Evolutionary conservation across 2,329 filamentous ascomycete species (phyloP).

Genomic region (Dothiorella sarmentorum): DNA sequence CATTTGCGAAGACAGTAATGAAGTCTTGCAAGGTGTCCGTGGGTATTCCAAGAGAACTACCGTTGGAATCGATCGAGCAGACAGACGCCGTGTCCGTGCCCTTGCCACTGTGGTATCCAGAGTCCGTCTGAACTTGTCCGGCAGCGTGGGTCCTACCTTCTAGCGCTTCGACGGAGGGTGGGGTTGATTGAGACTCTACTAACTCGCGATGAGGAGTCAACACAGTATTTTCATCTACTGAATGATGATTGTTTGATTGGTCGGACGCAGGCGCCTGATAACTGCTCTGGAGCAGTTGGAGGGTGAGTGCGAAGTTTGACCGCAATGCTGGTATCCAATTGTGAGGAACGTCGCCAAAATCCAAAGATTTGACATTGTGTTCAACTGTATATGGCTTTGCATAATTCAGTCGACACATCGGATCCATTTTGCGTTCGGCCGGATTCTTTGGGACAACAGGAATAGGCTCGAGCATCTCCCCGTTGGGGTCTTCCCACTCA

Average conservation of each 20-base stretch:
- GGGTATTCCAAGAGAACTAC: slow-evolving; percentile 19
- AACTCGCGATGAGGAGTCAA: too few relatives aligned
- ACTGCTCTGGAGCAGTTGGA: neutral
- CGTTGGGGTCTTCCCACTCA: neutral
- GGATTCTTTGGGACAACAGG: slow-evolving; percentile 17
- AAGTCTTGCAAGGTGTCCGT: slow-evolving; percentile 21
- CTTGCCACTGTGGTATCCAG: slow-evolving; percentile 17
- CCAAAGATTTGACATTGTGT: slow-evolving; percentile 30
- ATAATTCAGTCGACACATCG: slow-evolving; percentile 26
- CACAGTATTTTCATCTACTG: too few relatives aligned
- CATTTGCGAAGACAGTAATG: slow-evolving; percentile 19
- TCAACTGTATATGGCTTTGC: slow-evolving; percentile 28
- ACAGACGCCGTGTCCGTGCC: slow-evolving; percentile 20
- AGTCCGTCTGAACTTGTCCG: neutral
- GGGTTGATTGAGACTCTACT: too few relatives aligned
- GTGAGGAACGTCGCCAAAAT: slow-evolving; percentile 24
- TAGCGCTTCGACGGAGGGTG: too few relatives aligned
- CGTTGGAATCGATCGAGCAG: slow-evolving; percentile 17
- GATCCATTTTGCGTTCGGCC: slow-evolving; percentile 23
- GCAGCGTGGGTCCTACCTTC: too few relatives aligned
- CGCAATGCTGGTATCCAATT: neutral
- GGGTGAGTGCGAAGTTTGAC: neutral
- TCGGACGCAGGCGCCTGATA: too few relatives aligned
- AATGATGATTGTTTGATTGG: too few relatives aligned
- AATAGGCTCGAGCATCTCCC: slow-evolving; percentile 22